Base-by-base conservation (phyloP, 495 filamentous ascomycete species). In the Daldinia childiae region DNA sequence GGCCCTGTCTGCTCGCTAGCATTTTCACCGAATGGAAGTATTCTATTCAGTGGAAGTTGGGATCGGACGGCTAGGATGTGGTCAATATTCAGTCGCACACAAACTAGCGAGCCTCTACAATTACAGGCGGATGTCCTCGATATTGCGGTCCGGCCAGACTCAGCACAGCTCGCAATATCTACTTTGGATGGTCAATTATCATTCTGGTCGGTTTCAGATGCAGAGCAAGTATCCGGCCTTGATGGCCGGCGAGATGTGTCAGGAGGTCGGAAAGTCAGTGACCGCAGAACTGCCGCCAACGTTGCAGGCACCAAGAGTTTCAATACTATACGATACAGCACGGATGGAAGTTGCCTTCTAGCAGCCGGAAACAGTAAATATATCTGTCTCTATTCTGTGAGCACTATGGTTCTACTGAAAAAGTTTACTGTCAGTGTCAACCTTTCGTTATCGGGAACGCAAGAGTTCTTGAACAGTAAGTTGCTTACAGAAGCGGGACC, bases 361-460 rank as follows among this genome's bases (percentile, higher is more conserved):
- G 95, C 94, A 0, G 94, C 86, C 55, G 95, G 95, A 6, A 97
- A 94, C 80, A 97, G 93, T 87, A 99, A 98, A 81, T 97, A 93
- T 76, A 97, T 99, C 30, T 98, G 96, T 76, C 82, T 99, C 60
- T 99, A 99, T 79, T 93, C 95, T 56, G 92, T 95, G 24, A 86
- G 86, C 48, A 95, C 94, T 4, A 93, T 94, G 74, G 92, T 92
- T 3, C 83, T 99, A n/a, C 81, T 97, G 61, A 97, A 95, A 73
- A 97, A 97, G 70, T 98, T 90, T 75, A 97, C 94, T 0, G 93
- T 98, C 64, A 95, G 92, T 45, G 88, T 96, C 77, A 99, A 99
- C 78, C 86, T 97, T 3, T 95, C 94, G 15, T 84, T 99, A 5
- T 94, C 97, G 27, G 95, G 95, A 11, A 98, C 96, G 1, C 95